Percentiles rank a stretch among this genome's conserved stretches.
These are phyloP conservation scores for Bretziella fagacearum DNA, from an alignment of 2,329 filamentous ascomycete species.

Conservation along the genomic window DNA sequence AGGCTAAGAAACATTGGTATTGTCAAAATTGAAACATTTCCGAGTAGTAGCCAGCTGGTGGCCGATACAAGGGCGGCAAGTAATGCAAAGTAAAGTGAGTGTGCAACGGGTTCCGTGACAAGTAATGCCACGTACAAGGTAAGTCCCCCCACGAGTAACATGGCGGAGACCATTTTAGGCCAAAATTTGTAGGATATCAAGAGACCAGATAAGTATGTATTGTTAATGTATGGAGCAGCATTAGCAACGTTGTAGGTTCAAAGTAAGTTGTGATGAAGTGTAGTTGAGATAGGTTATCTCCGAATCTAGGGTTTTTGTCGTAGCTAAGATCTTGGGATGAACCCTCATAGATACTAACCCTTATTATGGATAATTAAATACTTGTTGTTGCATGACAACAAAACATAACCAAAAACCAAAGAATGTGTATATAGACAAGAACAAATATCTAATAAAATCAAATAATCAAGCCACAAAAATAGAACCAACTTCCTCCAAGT, in stretches of 20 bases:
- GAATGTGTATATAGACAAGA: too few relatives aligned
- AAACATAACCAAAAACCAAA: too few relatives aligned
- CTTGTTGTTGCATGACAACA: too few relatives aligned
- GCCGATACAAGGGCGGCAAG: background rate
- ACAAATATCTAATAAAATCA: too few relatives aligned
- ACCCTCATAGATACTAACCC: too few relatives aligned
- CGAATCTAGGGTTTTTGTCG: background rate
- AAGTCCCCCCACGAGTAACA: constrained; percentile 4
- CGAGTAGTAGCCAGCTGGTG: background rate
- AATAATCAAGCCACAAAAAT: too few relatives aligned
- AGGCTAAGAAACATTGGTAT: background rate
- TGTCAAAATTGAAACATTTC: constrained; percentile 1
- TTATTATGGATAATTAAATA: too few relatives aligned
- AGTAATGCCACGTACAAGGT: constrained; percentile 9
- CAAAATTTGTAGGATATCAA: background rate
- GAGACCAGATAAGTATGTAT: background rate
- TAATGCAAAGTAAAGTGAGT: constrained; percentile 8
- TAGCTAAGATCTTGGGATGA: background rate
- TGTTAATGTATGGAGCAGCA: background rate
- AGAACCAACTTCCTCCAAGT: too few relatives aligned
- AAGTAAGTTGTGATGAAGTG: background rate
- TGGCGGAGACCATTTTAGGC: background rate
- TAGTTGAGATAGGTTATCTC: background rate
- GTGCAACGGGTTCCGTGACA: constrained; percentile 3
- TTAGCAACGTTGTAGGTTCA: background rate